These are phyloP conservation scores for Prunus armeniaca DNA, from an alignment of 306 rosid species.

Conservation along the genomic window DNA sequence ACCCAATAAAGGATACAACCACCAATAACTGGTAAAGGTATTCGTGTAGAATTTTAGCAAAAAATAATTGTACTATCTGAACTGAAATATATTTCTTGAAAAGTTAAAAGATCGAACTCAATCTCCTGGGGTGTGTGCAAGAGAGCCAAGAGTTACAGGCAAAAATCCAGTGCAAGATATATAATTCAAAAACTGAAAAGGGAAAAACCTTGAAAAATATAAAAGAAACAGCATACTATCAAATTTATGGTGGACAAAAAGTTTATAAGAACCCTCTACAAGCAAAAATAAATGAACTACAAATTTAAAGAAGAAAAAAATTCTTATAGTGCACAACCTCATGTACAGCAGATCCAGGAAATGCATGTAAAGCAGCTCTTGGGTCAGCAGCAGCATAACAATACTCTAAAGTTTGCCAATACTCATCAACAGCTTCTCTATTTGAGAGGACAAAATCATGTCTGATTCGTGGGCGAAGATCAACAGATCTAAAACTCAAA, in stretches of 20 bases:
- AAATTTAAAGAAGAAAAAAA: neutral
- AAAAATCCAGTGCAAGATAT: neutral
- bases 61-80: neutral
- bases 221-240: neutral
- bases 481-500: conserved; percentile 52
- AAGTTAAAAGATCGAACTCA: neutral
- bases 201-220: neutral
- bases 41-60: neutral
- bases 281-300: neutral
- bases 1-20: neutral
- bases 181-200: neutral
- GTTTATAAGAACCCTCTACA: conserved; percentile 1
- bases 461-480: conserved; percentile 92
- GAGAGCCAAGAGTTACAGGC: neutral
- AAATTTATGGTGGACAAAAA: conserved; percentile 13
- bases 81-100: neutral
- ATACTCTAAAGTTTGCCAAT: conserved; percentile 88
- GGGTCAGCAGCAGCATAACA: conserved; percentile 83
- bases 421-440: conserved; percentile 79
- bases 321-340: conserved; percentile 46
- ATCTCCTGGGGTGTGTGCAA: neutral
- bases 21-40: neutral
- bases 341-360: conserved; percentile 86
- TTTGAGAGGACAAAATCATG: conserved; percentile 82
- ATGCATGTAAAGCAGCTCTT: conserved; percentile 75